Evolutionary conservation across 2,329 filamentous ascomycete genomes (phyloP).

Genomic region (Sporothrix pseudoabietina): DNA sequence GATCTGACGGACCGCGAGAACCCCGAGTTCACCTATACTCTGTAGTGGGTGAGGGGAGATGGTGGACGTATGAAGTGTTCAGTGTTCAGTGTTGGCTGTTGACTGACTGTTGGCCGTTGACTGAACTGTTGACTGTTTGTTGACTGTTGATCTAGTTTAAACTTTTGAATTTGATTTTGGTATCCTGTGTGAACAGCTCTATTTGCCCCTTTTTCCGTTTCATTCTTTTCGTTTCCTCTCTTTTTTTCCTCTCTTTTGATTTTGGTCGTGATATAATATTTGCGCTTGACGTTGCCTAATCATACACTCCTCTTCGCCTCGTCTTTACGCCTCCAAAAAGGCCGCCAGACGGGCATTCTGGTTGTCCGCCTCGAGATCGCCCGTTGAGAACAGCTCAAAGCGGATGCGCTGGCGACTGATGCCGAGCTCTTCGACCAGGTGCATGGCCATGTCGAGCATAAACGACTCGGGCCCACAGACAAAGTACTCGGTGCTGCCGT

Average conservation of each 20-base stretch:
- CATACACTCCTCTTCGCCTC: neutral
- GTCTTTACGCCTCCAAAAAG: conserved; percentile 11
- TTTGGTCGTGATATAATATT: neutral
- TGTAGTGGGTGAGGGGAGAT: conserved; percentile 44
- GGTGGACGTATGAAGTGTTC: neutral
- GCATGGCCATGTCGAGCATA: conserved; percentile 54
- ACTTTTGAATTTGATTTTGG: conserved; percentile 7
- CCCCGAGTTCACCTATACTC: conserved; percentile 62
- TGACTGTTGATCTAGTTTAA: neutral
- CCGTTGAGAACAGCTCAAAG: conserved; percentile 52
- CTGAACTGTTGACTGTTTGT: too few species aligned
- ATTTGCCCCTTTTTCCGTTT: neutral
- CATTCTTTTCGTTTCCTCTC: neutral
- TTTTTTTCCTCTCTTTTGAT: neutral
- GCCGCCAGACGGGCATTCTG: conserved; percentile 30
- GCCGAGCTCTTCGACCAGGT: conserved; percentile 45
- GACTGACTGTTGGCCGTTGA: too few species aligned
- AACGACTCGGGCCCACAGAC: conserved; percentile 59
- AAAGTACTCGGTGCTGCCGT: conserved; percentile 54
- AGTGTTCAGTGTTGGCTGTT: too few species aligned
- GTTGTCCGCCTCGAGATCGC: conserved; percentile 38
- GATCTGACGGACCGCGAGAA: conserved; percentile 70
- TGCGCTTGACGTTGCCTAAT: neutral
- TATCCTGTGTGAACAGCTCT: conserved; percentile 5
- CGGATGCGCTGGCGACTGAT: conserved; percentile 47